Base-by-base conservation (phyloP, 2,329 filamentous ascomycete species). In the Cordyceps farinosa region DNA sequence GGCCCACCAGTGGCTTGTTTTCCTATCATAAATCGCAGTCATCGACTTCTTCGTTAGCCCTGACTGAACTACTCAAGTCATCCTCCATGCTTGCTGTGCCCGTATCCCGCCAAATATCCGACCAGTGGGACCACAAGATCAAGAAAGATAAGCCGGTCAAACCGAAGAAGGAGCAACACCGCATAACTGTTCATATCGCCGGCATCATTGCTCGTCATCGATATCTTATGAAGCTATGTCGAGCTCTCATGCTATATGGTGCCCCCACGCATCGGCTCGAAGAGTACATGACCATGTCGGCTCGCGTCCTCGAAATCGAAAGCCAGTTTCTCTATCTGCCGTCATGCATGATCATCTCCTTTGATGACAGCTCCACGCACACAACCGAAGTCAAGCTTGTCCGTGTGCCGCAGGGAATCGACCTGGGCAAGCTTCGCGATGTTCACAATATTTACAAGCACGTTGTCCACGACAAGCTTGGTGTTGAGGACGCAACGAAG, bases 321-420 rank as follows among this genome's bases (percentile, higher is more conserved):
- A 90, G 89, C 6, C 92, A 96, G 70, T 97, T 95, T 69, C 78
- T 97, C 29, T 97, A 97, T 72, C 86, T 97, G 36, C 92, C 93
- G 0, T 91, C 91, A 0, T 96, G 91, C 71, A 97, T 97, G 93
- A 90, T 97, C 63, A 90, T 97, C 71, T 94, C 91, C 5, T 97
- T 97, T 71, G 92, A 90, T 70, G 90, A 94, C 66, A 80, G 77
- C 66, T 76, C 77, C 0, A 91, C 89, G 0, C 89, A 92, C 70
- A 92, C 90, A 0, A 89, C 89, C n/a, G 89, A 92, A 71, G 89
- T 92, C 66, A 90, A 91, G 76, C 82, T 92, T 38, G 87, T 92
- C 7, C 84, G 87, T 4, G 83, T 86, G 0, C 76, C 78, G 0
- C 89, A 91, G 69, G 89, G 89, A 1, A 82, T 93, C 10, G 87